phyloP scores from a whole-genome alignment of 1,139 yeast species.

The Meyerozyma carpophila region DNA sequence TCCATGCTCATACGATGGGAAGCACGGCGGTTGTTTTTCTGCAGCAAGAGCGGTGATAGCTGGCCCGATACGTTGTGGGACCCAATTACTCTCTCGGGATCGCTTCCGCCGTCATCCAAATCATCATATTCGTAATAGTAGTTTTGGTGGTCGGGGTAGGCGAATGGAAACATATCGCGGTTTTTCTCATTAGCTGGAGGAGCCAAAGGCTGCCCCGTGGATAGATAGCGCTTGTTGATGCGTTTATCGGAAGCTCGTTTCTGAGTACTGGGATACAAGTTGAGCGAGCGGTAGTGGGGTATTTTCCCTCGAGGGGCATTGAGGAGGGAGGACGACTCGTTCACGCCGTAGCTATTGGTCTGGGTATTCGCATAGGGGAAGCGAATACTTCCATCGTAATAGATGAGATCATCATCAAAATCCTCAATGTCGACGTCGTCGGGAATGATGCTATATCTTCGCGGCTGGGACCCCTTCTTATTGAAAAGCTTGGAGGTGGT shows the following conservation, averaged over 20 bases:
- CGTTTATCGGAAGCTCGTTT: conserved; percentile 19
- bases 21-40: conserved; percentile 19
- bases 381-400: conserved; percentile 39
- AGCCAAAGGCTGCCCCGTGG: conserved; percentile 26
- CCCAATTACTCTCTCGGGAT: not conserved
- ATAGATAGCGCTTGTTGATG: conserved; percentile 33
- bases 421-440: conserved; percentile 66
- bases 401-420: conserved; percentile 52
- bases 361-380: conserved; percentile 31
- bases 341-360: conserved; percentile 16
- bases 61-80: not conserved
- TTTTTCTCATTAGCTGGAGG: conserved; percentile 9
- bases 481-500: conserved; percentile 71
- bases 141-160: conserved; percentile 39
- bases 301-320: conserved; percentile 24
- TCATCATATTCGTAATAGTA: conserved; percentile 38
- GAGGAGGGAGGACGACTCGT: conserved; percentile 30
- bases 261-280: conserved; percentile 26
- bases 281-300: conserved; percentile 41
- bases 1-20: conserved; percentile 27
- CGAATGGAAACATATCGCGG: conserved; percentile 47
- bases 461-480: conserved; percentile 63
- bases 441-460: conserved; percentile 68
- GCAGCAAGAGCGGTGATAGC: conserved; percentile 3
- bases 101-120: conserved; percentile 28